These are phyloP conservation scores for Amylocarpus encephaloides DNA, from an alignment of 2,329 filamentous ascomycete species.

Conservation along the genomic window DNA sequence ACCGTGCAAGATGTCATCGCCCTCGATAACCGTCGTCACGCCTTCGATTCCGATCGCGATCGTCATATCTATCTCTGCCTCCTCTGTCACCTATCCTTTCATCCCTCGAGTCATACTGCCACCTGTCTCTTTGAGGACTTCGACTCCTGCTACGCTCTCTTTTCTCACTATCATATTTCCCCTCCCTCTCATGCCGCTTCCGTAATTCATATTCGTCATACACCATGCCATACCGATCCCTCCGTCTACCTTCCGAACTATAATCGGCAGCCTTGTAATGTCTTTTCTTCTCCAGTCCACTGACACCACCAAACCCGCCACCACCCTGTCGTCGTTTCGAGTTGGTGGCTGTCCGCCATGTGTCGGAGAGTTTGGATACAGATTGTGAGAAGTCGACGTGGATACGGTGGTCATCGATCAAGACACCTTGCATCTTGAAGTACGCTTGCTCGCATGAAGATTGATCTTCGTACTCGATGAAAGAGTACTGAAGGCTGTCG, in stretches of 20 bases:
- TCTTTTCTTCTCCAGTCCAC: constrained; percentile 78
- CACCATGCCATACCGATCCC: constrained; percentile 67
- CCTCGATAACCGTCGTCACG: constrained; percentile 22
- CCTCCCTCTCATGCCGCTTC: constrained; percentile 40
- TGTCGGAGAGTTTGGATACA: constrained; percentile 78
- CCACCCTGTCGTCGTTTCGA: constrained; percentile 59
- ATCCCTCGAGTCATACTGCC: constrained; percentile 20
- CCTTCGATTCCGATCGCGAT: constrained; percentile 16
- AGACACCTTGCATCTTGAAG: constrained; percentile 96
- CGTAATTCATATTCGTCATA: constrained; percentile 68
- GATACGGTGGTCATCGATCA: constrained; percentile 95
- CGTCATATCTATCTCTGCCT: constrained; percentile 19
- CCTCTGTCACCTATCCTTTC: constrained; percentile 16
- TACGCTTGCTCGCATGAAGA: constrained; percentile 90
- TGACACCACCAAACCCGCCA: constrained; percentile 87
- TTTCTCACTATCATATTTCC: constrained; percentile 22
- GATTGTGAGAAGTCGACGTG: constrained; percentile 99
- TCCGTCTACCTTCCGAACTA: constrained; percentile 29
- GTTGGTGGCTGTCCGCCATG: constrained; percentile 82
- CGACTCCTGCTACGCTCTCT: constrained; percentile 30
- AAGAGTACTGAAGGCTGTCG: constrained; percentile 94
- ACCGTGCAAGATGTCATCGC: constrained; percentile 1
- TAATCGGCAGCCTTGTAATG: constrained; percentile 64
- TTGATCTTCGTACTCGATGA: constrained; percentile 94
- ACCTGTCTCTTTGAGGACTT: constrained; percentile 24